phyloP scores from a whole-genome alignment of 495 filamentous ascomycete species.

The Xanthoparmelia taractica region DNA sequence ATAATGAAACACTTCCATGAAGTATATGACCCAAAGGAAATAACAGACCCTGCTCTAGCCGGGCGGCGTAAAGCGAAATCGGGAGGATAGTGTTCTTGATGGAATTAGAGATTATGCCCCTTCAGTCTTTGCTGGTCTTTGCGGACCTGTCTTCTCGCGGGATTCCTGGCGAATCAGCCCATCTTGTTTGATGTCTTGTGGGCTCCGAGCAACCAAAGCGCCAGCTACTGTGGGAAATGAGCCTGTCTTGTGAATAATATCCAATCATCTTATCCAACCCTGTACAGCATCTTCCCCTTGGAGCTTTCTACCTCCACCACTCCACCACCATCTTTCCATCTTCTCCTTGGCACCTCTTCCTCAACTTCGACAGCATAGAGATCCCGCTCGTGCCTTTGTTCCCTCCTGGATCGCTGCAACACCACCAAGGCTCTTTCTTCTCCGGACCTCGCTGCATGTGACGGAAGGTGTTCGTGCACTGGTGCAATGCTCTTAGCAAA shows the following conservation, averaged over 20 bases:
- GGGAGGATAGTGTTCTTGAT: no score
- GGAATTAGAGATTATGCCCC: no score
- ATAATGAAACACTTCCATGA: no score
- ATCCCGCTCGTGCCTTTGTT: not conserved
- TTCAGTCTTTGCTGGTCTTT: no score
- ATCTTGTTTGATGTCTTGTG: no score
- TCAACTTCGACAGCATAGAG: slow-evolving; percentile 1
- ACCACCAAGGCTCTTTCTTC: not conserved
- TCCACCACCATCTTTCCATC: not conserved
- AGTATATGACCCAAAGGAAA: not conserved
- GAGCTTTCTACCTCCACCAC: slow-evolving; percentile 5
- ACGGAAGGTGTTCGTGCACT: not conserved
- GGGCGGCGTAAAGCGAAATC: no score
- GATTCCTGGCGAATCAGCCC: no score
- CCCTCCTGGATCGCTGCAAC: not conserved
- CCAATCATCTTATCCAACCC: not conserved
- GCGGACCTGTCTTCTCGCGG: no score
- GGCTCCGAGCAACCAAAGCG: no score
- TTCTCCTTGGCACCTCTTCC: not conserved
- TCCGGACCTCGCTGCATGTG: not conserved
- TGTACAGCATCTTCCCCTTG: slow-evolving; percentile 3
- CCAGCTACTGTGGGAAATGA: no score
- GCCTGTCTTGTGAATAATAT: no score
- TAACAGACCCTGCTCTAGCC: no score
- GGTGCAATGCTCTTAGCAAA: not conserved